Percentiles rank a stretch among this genome's conserved stretches.
phyloP scores from a whole-genome alignment of 768 basidiomycete species.

The Termitomyces sp. region DNA sequence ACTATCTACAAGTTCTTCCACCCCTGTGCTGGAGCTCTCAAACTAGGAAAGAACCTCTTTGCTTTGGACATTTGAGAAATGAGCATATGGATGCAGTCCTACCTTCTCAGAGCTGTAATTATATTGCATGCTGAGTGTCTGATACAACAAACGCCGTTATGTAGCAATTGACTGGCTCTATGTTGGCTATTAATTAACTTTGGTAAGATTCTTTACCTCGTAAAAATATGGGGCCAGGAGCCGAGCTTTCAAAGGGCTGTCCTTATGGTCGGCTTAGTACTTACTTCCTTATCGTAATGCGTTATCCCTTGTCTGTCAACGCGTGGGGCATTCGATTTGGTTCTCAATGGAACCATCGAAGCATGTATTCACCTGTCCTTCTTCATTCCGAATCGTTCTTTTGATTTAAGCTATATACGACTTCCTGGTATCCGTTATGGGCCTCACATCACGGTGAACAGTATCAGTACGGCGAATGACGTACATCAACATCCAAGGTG shows the following conservation, averaged over 20 bases:
- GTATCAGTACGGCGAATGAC: constrained; percentile 73
- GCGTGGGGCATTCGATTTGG: constrained; percentile 40
- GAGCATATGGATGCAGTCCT: constrained; percentile 79
- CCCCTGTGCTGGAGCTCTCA: background rate
- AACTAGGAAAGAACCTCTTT: constrained; percentile 44
- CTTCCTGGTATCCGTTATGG: constrained; percentile 69
- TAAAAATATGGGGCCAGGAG: background rate
- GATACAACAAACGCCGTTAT: constrained; percentile 44
- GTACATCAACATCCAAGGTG: constrained; percentile 80
- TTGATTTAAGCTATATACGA: no score
- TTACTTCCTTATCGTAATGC: background rate
- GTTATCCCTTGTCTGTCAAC: background rate
- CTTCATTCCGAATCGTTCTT: constrained; percentile 75
- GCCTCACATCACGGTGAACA: constrained; percentile 78
- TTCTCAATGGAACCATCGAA: constrained; percentile 75
- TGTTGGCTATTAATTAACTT: constrained; percentile 71
- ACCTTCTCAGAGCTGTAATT: constrained; percentile 53
- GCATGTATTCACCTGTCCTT: constrained; percentile 77
- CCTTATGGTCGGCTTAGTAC: background rate
- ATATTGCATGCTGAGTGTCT: constrained; percentile 58
- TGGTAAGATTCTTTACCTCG: constrained; percentile 37
- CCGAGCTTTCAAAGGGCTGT: background rate
- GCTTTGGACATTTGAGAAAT: constrained; percentile 56
- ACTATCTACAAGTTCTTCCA: background rate
- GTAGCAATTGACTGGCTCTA: constrained; percentile 74